These are phyloP conservation scores for Xylaria cubensis DNA, from an alignment of 495 filamentous ascomycete species.

Conservation along the genomic window DNA sequence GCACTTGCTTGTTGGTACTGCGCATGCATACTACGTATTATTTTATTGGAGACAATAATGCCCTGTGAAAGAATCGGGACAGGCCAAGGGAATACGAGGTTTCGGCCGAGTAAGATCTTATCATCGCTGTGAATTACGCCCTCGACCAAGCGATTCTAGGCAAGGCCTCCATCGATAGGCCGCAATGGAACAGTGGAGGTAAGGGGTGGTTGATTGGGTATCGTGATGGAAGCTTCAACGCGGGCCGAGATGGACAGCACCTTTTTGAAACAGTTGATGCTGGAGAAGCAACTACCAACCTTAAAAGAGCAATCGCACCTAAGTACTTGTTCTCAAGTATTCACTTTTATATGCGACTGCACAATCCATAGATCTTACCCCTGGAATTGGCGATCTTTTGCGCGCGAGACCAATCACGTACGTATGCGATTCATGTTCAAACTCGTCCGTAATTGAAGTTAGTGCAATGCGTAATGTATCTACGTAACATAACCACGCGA, in stretches of 20 bases:
- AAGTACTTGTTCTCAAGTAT: too few relatives aligned
- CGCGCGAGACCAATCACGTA: neutral
- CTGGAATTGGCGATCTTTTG: neutral
- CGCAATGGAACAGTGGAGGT: neutral
- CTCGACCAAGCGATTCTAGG: neutral
- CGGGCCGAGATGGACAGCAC: slow-evolving; percentile 4
- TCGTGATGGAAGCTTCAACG: neutral
- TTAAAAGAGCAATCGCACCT: neutral
- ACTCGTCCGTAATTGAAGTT: neutral
- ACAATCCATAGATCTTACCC: neutral
- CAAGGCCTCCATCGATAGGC: slow-evolving; percentile 1
- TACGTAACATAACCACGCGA: neutral
- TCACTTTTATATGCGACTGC: neutral
- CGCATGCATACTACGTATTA: neutral
- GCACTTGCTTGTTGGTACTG: neutral
- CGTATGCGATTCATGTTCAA: neutral
- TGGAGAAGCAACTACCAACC: neutral
- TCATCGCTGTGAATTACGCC: neutral
- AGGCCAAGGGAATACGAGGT: slow-evolving; percentile 18
- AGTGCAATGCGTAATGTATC: neutral
- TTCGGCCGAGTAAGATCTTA: slow-evolving; percentile 5
- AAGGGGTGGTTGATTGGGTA: neutral
- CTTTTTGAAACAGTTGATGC: neutral
- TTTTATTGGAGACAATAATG: slow-evolving; percentile 11
- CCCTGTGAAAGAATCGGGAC: neutral